A percentile compares a stretch with the other conserved stretches of the same genome.
phyloP scores from a whole-genome alignment of 129 eudicot genomes.

The Helichrysum umbraculigerum region DNA sequence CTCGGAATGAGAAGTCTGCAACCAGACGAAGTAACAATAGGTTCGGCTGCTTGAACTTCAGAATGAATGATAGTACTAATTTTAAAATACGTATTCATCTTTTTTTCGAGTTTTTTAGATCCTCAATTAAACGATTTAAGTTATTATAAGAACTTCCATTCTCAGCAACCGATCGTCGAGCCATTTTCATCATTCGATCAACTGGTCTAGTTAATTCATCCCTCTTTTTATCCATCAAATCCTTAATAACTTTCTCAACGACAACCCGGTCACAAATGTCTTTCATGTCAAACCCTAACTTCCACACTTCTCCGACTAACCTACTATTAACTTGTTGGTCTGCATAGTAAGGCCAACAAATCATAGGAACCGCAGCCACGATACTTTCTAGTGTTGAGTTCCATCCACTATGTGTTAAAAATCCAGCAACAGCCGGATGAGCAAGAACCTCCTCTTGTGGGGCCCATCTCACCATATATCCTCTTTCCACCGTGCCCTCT shows the following conservation, averaged over 20 bases:
- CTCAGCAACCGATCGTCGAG: constrained; percentile 36
- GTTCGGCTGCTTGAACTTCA: neutral
- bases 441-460: constrained; percentile 72
- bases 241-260: constrained; percentile 47
- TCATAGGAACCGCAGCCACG: constrained; percentile 64
- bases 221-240: constrained; percentile 54
- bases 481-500: constrained; percentile 49
- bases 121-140: constrained; percentile 42
- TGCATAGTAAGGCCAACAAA: constrained; percentile 64
- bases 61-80: neutral
- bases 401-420: constrained; percentile 78
- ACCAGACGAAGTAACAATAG: neutral
- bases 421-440: constrained; percentile 55
- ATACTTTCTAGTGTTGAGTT: constrained; percentile 79
- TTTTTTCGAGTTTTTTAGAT: constrained; percentile 30
- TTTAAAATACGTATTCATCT: neutral
- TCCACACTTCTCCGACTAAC: constrained; percentile 64
- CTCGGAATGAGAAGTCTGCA: too few relatives aligned
- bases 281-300: constrained; percentile 66
- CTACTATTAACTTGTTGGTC: constrained; percentile 66
- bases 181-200: constrained; percentile 42
- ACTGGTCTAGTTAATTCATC: constrained; percentile 40
- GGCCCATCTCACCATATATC: constrained; percentile 66
- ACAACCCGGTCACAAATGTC: constrained; percentile 58
- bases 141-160: constrained; percentile 45